These are phyloP conservation scores for Aspergillus ochraceus DNA, from an alignment of 2,329 filamentous ascomycete genomes.

Conservation along the genomic window DNA sequence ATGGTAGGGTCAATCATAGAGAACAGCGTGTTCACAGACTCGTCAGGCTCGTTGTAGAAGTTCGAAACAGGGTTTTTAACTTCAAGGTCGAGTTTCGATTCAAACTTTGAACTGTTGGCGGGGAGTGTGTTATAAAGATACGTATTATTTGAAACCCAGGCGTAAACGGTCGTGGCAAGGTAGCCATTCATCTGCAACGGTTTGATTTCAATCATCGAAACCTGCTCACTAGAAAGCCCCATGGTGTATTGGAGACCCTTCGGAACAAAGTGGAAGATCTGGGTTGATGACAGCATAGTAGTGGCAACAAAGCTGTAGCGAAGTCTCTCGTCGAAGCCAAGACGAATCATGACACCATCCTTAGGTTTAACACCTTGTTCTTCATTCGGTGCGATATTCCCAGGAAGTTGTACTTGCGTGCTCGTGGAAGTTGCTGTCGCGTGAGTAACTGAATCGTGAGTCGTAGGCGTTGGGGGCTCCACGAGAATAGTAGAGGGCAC, in stretches of 20 bases:
- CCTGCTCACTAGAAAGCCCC: constrained; percentile 43
- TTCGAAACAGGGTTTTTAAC: constrained; percentile 69
- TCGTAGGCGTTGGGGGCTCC: constrained; percentile 29
- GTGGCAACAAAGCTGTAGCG: constrained; percentile 82
- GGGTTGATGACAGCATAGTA: constrained; percentile 70
- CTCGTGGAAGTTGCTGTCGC: constrained; percentile 43
- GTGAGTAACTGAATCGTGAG: constrained; percentile 27
- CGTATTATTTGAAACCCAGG: constrained; percentile 63
- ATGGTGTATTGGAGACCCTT: constrained; percentile 68
- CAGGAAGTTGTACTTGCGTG: constrained; percentile 66
- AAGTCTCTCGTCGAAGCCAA: constrained; percentile 77
- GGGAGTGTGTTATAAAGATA: not conserved
- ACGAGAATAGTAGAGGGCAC: constrained; percentile 29
- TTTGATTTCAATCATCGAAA: constrained; percentile 69
- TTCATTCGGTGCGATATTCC: constrained; percentile 70
- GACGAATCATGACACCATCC: constrained; percentile 72
- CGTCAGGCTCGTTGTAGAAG: constrained; percentile 70
- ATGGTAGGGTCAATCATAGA: constrained; percentile 81
- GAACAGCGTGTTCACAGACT: constrained; percentile 71
- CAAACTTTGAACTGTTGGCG: not conserved
- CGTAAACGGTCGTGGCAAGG: constrained; percentile 76
- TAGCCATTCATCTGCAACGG: constrained; percentile 67
- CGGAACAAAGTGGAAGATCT: constrained; percentile 81
- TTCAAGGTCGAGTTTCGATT: not conserved
- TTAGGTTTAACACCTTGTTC: constrained; percentile 58